Base-by-base conservation (phyloP, 176 grass and related monocot species). In the Oropetium thomaeum region DNA sequence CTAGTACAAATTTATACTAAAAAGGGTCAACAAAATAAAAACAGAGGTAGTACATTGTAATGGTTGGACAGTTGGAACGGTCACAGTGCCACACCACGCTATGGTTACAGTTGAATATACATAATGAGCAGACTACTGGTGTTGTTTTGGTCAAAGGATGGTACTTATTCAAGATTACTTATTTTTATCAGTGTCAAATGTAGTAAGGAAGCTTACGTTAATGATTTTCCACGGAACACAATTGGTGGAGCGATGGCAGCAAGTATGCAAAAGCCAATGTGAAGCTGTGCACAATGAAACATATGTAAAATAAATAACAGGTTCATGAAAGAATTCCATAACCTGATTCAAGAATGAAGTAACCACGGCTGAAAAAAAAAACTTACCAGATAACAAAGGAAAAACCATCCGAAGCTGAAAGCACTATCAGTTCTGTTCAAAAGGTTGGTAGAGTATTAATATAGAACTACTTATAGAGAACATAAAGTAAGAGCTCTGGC, bases 391-490 rank as follows among this genome's bases (percentile, higher is more conserved):
- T 92, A 92, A 67, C 79, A 79, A 54, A 92, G 82, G 78, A 92
- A 88, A 82, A 92, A 92, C 82, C 85, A 92, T 63, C 89, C 82
- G 85, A 92, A 92, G 63, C 80, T 85, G 14, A 92, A 61, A 26
- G 89, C 89, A 8, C 85, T 92, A 30, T 88, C 85, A 79, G 85
- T 88, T 62, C 89, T 92, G 79, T 88, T 72, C 67, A 87, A 55
- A 65, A 87, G n/a, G 47, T 83, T 66, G 43, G 48, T 29, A 60
- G 4, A 37, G 52, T 62, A 70, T 88, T 69, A 79, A 67, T 61
- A 29, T 5, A 54, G 53, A 78, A 13, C 10, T 40, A 75, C 16
- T 37, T 0, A 14, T 38, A 44, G 28, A 55, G 31, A 31, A 41
- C 22, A 54, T 64, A 71, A 40, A 67, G 15, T 26, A 42, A 2